Base-by-base conservation (phyloP, 352 stramenopile species). In the Phytophthora megakarya region DNA sequence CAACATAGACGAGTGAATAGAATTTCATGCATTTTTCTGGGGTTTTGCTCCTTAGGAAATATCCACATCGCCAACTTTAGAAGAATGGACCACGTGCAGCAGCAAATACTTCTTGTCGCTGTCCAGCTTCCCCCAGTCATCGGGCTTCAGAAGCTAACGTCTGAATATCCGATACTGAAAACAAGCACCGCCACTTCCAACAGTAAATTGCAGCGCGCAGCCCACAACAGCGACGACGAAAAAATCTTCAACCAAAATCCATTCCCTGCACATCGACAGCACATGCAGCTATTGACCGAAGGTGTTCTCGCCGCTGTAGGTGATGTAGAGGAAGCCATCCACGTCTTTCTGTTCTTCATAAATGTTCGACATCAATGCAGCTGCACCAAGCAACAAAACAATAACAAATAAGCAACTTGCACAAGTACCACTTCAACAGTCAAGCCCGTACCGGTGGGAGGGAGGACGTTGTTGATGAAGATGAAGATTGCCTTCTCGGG, bases 341-440 rank as follows among this genome's bases (percentile, higher is more conserved):
- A 98, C 94, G 74, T 99, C 97, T 80, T 99, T 99, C 73, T 99
- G 94, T 73, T 99, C 94, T 86, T 99, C 97, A 76, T 99, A 99
- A 61, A 99, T 98, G 73, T 98, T 98, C 42, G 95, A 98, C 96
- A 99, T 99, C 21, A 99, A 78, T n/a, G 96, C 93, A 40, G 96
- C 88, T 95, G 35, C 26, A 62, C 5, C 21, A 49, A 45, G 30
- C 9, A 64, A 11, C 8, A 44, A 54, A 55, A 48, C 1, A n/a
- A 42, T 23, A 38, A 11, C 45, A 47, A 23, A 32, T 64, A 32
- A 62, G 26, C 35, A 55, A 51, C 15, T 59, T 37, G 40, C 16
- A 56, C 33, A 26, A 50, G 33, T 48, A 9, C 11, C 2, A 16
- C 30, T 45, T 6, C n/a, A 15, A 10, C 9, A 49, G n/a, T 21